These are phyloP conservation scores for Cyberlindnera euphorbiae DNA, from an alignment of 805 yeast genomes.

Conservation along the genomic window DNA sequence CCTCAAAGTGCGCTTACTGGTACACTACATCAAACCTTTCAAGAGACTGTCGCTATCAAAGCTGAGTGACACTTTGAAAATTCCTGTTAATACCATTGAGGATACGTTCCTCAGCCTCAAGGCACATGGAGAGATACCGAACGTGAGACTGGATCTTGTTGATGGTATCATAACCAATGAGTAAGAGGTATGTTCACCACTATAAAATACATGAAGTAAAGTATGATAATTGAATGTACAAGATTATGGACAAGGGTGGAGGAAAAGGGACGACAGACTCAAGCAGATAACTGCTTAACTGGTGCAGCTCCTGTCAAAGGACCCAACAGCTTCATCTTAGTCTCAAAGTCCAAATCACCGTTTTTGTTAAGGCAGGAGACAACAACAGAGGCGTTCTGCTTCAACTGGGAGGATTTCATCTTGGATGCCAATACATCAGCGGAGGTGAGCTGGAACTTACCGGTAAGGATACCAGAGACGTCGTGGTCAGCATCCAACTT, in stretches of 20 bases:
- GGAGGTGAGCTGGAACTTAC: constrained; percentile 10
- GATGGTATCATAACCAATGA: constrained; percentile 24
- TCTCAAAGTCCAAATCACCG: constrained; percentile 15
- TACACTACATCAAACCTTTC: constrained; percentile 27
- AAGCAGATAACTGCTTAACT: constrained; percentile 22
- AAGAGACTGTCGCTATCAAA: constrained; percentile 20
- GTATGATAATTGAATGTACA: too few relatives aligned
- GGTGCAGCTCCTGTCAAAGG: constrained; percentile 27
- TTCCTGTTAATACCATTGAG: constrained; percentile 20
- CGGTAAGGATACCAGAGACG: constrained; percentile 17
- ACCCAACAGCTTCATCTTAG: constrained; percentile 23
- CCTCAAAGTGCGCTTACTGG: constrained; percentile 21
- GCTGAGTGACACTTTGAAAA: constrained; percentile 14
- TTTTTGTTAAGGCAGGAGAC: constrained; percentile 25
- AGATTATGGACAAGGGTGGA: too few relatives aligned
- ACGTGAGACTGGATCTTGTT: constrained; percentile 23
- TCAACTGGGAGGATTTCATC: constrained; percentile 18
- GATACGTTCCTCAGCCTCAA: constrained; percentile 21
- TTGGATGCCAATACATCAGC: constrained; percentile 9
- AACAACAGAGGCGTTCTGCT: constrained; percentile 24
- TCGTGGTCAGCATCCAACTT: constrained; percentile 13
- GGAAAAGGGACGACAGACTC: too few relatives aligned
- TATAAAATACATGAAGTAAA: background rate
- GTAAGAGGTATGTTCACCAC: background rate
- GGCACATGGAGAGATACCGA: constrained; percentile 18